Conservation (phyloP, 1,284 basidiomycete species). For the Lignosus rhinocerotis region DNA sequence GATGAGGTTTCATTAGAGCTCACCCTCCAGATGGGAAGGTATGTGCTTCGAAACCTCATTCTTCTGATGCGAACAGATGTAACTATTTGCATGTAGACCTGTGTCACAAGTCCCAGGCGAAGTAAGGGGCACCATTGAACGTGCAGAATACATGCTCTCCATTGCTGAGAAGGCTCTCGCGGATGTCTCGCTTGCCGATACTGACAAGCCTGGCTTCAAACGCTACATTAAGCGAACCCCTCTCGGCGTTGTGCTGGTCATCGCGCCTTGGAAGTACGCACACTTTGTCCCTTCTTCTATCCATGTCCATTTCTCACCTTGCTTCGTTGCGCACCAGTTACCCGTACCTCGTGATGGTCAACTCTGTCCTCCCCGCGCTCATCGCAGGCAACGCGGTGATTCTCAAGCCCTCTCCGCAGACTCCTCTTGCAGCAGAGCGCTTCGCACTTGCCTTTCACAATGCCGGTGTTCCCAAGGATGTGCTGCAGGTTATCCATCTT, state of each 20-base stretch:
- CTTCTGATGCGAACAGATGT: background rate
- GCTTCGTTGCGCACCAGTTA: constrained; percentile 49
- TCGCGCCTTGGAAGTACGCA: constrained; percentile 87
- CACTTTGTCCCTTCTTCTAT: background rate
- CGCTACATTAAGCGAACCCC: constrained; percentile 83
- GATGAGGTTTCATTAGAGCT: constrained; percentile 77
- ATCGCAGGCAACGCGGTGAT: constrained; percentile 88
- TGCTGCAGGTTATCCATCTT: constrained; percentile 83
- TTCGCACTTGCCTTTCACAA: constrained; percentile 67
- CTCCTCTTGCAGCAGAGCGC: constrained; percentile 84
- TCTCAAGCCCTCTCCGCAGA: constrained; percentile 94
- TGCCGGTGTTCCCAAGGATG: constrained; percentile 77
- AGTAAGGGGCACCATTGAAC: constrained; percentile 77
- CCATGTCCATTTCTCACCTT: constrained; percentile 1
- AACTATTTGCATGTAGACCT: constrained; percentile 53
- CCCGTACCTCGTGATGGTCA: constrained; percentile 88
- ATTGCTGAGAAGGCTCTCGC: constrained; percentile 79
- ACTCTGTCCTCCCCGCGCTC: constrained; percentile 87
- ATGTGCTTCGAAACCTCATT: constrained; percentile 23
- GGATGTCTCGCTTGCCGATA: constrained; percentile 75
- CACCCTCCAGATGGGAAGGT: constrained; percentile 80
- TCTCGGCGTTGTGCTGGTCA: constrained; percentile 85
- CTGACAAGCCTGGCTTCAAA: constrained; percentile 80
- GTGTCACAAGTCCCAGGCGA: constrained; percentile 79
- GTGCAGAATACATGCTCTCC: constrained; percentile 82